These are phyloP conservation scores for Rhizophora mangle DNA, from an alignment of 345 rosid genomes.

Conservation along the genomic window DNA sequence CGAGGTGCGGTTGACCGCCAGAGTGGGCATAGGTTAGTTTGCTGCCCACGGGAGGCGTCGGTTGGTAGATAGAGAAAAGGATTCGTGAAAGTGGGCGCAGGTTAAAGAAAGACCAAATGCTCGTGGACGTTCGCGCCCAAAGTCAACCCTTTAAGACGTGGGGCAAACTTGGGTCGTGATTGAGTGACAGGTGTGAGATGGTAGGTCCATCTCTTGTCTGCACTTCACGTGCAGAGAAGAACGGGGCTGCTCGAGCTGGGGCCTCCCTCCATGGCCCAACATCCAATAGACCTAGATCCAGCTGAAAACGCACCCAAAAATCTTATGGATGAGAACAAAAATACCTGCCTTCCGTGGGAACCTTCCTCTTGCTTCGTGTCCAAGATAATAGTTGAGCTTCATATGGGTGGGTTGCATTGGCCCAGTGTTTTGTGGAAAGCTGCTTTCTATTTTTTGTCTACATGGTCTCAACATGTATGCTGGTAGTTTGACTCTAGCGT, in stretches of 20 bases:
- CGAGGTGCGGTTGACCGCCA: slow-evolving; percentile 49
- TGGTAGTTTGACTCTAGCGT: too few relatives aligned
- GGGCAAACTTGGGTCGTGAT: slow-evolving; percentile 16
- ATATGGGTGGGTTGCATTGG: too few relatives aligned
- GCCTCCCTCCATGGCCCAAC: neutral
- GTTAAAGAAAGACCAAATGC: slow-evolving; percentile 13
- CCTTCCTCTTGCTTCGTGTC: too few relatives aligned
- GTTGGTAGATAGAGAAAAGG: too few relatives aligned
- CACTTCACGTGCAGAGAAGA: slow-evolving; percentile 29
- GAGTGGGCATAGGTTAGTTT: slow-evolving; percentile 52
- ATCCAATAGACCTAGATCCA: neutral
- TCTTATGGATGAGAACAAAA: too few relatives aligned
- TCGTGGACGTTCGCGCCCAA: slow-evolving; percentile 23
- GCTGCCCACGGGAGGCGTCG: neutral
- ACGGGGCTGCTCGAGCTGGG: slow-evolving; percentile 36
- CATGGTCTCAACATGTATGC: too few relatives aligned
- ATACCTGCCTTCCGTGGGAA: too few relatives aligned
- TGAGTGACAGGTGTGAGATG: slow-evolving; percentile 18
- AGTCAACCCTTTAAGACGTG: slow-evolving; percentile 46
- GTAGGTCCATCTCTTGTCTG: neutral
- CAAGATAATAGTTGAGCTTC: too few relatives aligned
- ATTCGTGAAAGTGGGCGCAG: slow-evolving; percentile 21
- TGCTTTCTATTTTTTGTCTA: too few relatives aligned
- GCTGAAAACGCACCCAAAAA: too few relatives aligned
- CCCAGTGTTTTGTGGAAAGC: too few relatives aligned